Conservation (phyloP, 192 early-diverging fungal genomes). For the Fimicolochytrium jonesii region DNA sequence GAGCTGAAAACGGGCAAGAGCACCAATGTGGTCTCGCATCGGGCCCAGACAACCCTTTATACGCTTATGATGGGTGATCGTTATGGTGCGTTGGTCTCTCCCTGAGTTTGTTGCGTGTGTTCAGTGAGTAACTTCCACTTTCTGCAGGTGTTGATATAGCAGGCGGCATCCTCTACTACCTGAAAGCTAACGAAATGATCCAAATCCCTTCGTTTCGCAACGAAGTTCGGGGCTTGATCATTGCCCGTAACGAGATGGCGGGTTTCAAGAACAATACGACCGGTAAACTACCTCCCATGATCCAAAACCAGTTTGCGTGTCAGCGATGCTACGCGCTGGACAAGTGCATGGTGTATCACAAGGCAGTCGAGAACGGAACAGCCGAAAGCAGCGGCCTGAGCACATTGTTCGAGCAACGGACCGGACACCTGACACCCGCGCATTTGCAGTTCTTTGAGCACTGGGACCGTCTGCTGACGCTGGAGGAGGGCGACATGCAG, state of each 20-base stretch:
- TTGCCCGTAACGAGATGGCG: conserved; percentile 72
- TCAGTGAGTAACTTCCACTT: too few relatives aligned
- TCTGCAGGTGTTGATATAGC: conserved; percentile 62
- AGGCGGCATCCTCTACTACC: conserved; percentile 73
- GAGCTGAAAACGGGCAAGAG: conserved; percentile 85
- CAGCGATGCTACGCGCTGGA: conserved; percentile 59
- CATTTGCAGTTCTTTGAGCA: conserved; percentile 70
- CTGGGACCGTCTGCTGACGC: conserved; percentile 71
- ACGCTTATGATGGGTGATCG: conserved; percentile 78
- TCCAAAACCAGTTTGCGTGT: conserved; percentile 59
- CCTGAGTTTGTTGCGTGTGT: too few relatives aligned
- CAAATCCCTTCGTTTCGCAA: conserved; percentile 54
- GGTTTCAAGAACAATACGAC: conserved; percentile 34
- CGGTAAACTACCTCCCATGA: conserved; percentile 64
- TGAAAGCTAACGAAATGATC: conserved; percentile 62
- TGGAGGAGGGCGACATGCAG: conserved; percentile 65
- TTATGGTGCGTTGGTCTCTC: conserved; percentile 51
- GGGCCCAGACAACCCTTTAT: conserved; percentile 83
- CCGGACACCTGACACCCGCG: conserved; percentile 50
- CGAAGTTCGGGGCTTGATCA: conserved; percentile 71
- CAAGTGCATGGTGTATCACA: conserved; percentile 71
- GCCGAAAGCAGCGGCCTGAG: conserved; percentile 50
- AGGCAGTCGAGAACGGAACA: conserved; percentile 66
- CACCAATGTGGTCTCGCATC: conserved; percentile 57
- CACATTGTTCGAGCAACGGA: conserved; percentile 57